A percentile compares a stretch with the other conserved stretches of the same genome.
Evolutionary conservation across 805 yeast species (phyloP).

Genomic region (Candida loeiensis): DNA sequence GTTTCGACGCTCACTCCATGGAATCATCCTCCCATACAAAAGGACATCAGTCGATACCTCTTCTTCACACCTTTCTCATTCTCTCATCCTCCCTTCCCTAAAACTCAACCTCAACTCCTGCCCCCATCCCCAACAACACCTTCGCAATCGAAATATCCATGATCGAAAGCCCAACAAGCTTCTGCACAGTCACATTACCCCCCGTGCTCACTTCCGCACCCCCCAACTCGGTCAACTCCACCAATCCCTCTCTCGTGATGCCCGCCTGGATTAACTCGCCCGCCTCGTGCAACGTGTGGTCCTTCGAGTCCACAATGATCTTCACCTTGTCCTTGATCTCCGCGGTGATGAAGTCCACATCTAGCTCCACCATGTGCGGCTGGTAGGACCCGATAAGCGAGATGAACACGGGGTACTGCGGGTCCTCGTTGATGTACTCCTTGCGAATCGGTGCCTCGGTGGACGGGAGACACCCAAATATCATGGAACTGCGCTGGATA

Average conservation of each 20-base stretch:
- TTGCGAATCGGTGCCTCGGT: constrained; percentile 44
- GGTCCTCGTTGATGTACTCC: constrained; percentile 28
- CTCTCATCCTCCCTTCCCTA: neutral
- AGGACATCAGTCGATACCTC: neutral
- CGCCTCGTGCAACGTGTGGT: constrained; percentile 56
- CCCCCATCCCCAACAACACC: constrained; percentile 27
- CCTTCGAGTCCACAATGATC: constrained; percentile 57
- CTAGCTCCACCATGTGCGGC: constrained; percentile 65
- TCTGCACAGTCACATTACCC: constrained; percentile 41
- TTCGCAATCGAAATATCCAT: constrained; percentile 60
- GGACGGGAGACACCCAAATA: constrained; percentile 62
- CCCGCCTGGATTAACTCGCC: constrained; percentile 57
- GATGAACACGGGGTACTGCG: constrained; percentile 34
- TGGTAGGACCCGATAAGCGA: constrained; percentile 65
- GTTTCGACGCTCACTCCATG: too few relatives aligned
- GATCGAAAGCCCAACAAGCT: constrained; percentile 60
- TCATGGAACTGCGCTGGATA: constrained; percentile 40
- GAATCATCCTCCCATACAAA: too few relatives aligned
- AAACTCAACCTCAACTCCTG: constrained; percentile 12
- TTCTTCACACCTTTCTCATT: neutral
- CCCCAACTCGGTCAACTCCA: constrained; percentile 43
- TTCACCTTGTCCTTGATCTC: constrained; percentile 32
- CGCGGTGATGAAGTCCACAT: constrained; percentile 35
- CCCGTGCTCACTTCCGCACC: neutral
- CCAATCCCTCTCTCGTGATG: constrained; percentile 35